Base-by-base conservation (phyloP, 2,329 filamentous ascomycete genomes). In the Xenosphaeropsis pyriputrescens region DNA sequence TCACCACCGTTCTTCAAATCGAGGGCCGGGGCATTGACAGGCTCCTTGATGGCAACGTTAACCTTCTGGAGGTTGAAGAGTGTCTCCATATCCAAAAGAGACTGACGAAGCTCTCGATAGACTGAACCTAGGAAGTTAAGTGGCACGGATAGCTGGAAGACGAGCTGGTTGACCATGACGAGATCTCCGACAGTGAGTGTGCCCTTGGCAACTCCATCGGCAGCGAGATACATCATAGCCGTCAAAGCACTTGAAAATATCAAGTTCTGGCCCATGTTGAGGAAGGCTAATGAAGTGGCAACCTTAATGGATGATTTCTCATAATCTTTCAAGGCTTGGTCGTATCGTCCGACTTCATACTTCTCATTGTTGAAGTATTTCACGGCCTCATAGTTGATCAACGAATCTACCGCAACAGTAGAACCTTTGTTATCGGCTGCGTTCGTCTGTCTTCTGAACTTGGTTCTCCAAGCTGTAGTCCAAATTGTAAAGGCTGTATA, bases 351-450 rank as follows among this genome's bases (percentile, higher is more conserved):
- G 32, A 94, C 85, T 62, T 98, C 91, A 47, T 86, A 96, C 47
- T 82, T 85, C 55, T 98, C 93, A 53, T 98, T 98, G 65, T 98
- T 98, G 64, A 96, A 98, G 63, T 96, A 94, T 61, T 98, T 98
- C 54, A 98, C 91, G 12, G 93, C 89, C 60, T 98, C 91, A 53
- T 95, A 98, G 63, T 98, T 98, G 66, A 98, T 94, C 36, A 98
- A 65, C 1, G 88, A 94, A 61, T 98, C 91, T 2, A 96, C 88
- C 0, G 89, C 89, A 6, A 96, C 85, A 0, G 89, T 96, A 1
- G 89, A 93, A 0, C 85, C 91, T 55, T 79, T 85, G 60, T 96
- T 98, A 50, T 98, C 93, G 1, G 91, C 93, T 5, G 86, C 85
- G 56, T 98, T 98, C 30, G 91, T 86, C 58, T 93, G 84, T 50